Base-by-base conservation (phyloP, 768 basidiomycete genomes). In the Termitomyces sp. region DNA sequence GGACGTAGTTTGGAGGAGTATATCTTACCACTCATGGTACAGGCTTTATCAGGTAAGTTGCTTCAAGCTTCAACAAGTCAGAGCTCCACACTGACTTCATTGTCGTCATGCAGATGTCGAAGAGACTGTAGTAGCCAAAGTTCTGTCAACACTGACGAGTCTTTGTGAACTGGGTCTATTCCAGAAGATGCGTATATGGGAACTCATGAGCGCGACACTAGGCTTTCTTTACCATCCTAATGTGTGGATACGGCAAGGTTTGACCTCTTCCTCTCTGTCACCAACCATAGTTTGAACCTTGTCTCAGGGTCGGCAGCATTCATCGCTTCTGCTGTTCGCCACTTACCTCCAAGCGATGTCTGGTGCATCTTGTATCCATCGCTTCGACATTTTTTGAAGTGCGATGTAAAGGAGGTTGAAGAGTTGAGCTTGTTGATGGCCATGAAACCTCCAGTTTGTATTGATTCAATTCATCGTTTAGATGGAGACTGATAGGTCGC, bases 281-380 rank as follows among this genome's bases (percentile, higher is more conserved):
- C 59, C 54, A 7, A 45, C 35, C 14, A 34, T 8, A 4, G 0
- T 30, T 28, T 28, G 6, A 34, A 19, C 51, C 21, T 35, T 11
- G 21, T 26, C 28, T 7, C 15, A 96, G 94, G 90, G 22, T 84
- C 95, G 17, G 85, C 84, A 12, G 85, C 91, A 0, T 94, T 99
- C 66, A 87, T 98, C 43, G 86, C 91, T 2, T 85, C 92, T 4
- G 88, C 92, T 9, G 87, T 89, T 2, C 84, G 85, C 42, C 87
- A 90, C 59, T 79, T 99, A 6, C 89, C 88, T 0, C 70, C 77
- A 2, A 93, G 92, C 51, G 97, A 99, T 65, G 85, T 93, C 21
- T 98, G 97, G 96, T 98, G 94, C 64, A 96, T 98, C 41, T 69
- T 99, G 9, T 98, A 98, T 62, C 96, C 97, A 0, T 90, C 89